phyloP scores from a whole-genome alignment of 2,329 filamentous ascomycete genomes.

The Beauveria sp. region DNA sequence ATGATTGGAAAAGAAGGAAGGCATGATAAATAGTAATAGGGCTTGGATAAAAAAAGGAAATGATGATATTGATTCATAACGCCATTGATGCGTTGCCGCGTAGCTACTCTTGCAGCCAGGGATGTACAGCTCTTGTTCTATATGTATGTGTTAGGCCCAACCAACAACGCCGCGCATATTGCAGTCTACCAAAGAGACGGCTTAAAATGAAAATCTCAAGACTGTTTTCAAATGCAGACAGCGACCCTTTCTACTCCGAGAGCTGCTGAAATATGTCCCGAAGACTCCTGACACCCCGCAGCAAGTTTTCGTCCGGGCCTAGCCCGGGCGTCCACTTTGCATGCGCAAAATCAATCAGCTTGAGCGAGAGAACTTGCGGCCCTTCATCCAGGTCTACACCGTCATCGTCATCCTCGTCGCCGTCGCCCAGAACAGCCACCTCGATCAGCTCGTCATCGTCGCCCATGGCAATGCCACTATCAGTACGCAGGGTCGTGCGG shows the following conservation, averaged over 20 bases:
- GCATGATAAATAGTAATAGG: neutral
- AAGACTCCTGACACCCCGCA: slow-evolving; percentile 67
- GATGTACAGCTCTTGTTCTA: neutral
- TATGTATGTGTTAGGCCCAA: neutral
- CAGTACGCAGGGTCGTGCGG: slow-evolving; percentile 38
- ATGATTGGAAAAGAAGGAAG: neutral
- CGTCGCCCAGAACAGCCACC: neutral
- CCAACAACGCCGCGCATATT: neutral
- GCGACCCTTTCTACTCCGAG: slow-evolving; percentile 18
- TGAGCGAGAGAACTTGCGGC: slow-evolving; percentile 68
- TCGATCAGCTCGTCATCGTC: slow-evolving; percentile 28
- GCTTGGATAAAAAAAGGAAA: neutral
- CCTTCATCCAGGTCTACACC: slow-evolving; percentile 33
- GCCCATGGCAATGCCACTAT: slow-evolving; percentile 47
- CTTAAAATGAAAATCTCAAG: neutral
- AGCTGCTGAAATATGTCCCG: slow-evolving; percentile 64
- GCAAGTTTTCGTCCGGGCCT: slow-evolving; percentile 78
- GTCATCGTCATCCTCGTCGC: slow-evolving; percentile 35
- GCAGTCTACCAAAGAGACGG: neutral
- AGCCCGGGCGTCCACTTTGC: slow-evolving; percentile 73
- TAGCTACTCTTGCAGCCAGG: neutral
- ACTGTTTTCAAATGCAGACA: neutral
- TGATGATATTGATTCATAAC: slow-evolving; percentile 10
- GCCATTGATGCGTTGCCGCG: neutral
- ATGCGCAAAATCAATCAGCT: slow-evolving; percentile 96